Base-by-base conservation (phyloP, 1,284 basidiomycete species). In the Coniferiporia weirii region DNA sequence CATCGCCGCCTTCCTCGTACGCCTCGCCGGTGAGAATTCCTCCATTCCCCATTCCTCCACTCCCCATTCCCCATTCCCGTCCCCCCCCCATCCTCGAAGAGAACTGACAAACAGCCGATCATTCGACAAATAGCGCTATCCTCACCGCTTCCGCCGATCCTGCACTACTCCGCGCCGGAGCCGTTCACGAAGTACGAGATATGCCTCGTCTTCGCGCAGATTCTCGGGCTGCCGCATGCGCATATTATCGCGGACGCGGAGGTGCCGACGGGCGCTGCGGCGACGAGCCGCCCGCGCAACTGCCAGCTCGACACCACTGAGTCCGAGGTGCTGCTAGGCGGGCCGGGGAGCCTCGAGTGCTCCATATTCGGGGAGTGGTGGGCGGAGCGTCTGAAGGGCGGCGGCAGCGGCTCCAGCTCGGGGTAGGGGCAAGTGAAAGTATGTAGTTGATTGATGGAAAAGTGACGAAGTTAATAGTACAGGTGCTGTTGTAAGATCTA, bases 181-280 rank as follows among this genome's bases (percentile, higher is more conserved):
- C 83, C 85, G 6, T 85, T 86, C 70, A 93, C 91, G 3, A 94
- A 94, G 72, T 93, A 91, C 70, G 87, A 87, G 65, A 93, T 94
- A 61, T 90, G 88, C 69, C 75, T 89, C 32, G 74, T 89, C 48
- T 90, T 92, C 64, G 81, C 87, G 8, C 79, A 79, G 62, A 79
- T 91, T 46, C 78, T 91, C 17, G 75, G 78, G 6, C 70, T 90
- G 6, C 76, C 84, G 6, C 85, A 89, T 66, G 67, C 61, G 8
- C 87, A 91, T 65, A 84, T 93, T 64, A 73, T 82, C 22, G 80
- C 89, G 0, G 84, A 91, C 50, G 76, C 80, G 0, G 79, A 85
- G 9, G 76, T 81, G 3, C 89, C 91, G 0, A 79, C 75, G 50
- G 79, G 77, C 3, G 71, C 72, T 9, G 84, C 80, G 7, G 86